Conservation (phyloP, 257 asterid species). For the Fraxinus cuspidata region DNA sequence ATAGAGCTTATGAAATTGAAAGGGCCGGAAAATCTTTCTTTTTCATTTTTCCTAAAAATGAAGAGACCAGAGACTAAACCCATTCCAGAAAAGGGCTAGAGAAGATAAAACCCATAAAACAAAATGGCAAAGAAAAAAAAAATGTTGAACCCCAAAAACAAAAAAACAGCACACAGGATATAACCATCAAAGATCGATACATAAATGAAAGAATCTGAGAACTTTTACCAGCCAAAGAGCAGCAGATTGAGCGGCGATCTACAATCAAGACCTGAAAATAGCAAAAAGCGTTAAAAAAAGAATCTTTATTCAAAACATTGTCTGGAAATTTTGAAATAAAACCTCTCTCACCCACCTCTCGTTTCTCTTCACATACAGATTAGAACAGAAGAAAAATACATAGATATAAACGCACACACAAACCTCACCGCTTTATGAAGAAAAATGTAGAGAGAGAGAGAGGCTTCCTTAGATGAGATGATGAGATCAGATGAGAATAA, state of each 20-base stretch:
- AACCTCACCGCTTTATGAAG: conserved; percentile 40
- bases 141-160: conserved; percentile 17
- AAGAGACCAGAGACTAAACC: conserved; percentile 25
- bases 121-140: conserved; percentile 5
- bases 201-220: conserved; percentile 24
- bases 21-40: not conserved
- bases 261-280: conserved; percentile 58
- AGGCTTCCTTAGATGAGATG: conserved; percentile 11
- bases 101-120: conserved; percentile 21
- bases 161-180: conserved; percentile 6
- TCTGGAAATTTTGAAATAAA: conserved; percentile 24
- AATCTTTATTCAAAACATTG: conserved; percentile 20
- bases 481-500: conserved; percentile 37
- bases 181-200: conserved; percentile 30
- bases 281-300: conserved; percentile 31
- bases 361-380: conserved; percentile 13
- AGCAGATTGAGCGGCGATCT: conserved; percentile 63
- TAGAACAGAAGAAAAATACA: not conserved
- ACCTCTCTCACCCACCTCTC: conserved; percentile 32
- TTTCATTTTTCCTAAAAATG: not conserved
- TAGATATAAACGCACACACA: conserved; percentile 25
- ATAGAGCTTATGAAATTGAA: conserved; percentile 6
- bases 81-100: conserved; percentile 8
- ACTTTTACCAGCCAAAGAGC: conserved; percentile 51
- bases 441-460: conserved; percentile 18